A percentile compares a stretch with the other conserved stretches of the same genome.
These are phyloP conservation scores for Penicillium verhagenii DNA, from an alignment of 495 filamentous ascomycete species.

Conservation along the genomic window DNA sequence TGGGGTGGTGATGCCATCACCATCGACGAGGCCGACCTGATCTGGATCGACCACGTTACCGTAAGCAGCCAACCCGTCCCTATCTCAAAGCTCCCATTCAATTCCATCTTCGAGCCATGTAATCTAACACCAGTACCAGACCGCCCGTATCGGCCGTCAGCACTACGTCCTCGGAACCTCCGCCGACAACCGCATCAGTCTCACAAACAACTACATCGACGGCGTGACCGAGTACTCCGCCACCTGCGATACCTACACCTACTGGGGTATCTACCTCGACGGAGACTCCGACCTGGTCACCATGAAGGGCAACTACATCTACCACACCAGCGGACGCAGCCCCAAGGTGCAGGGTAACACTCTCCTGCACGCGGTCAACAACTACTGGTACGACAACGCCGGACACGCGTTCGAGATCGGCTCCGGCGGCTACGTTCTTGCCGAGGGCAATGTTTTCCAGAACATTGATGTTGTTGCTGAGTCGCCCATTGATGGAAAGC, in stretches of 20 bases:
- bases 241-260: conserved; percentile 46
- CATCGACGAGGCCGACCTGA: conserved; percentile 37
- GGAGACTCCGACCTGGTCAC: conserved; percentile 44
- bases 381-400: conserved; percentile 54
- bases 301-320: conserved; percentile 49
- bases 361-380: conserved; percentile 53
- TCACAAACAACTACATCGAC: conserved; percentile 49
- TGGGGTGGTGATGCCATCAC: conserved; percentile 52
- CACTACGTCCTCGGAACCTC: conserved; percentile 44
- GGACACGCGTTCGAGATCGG: conserved; percentile 58
- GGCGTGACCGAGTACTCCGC: conserved; percentile 39
- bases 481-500: conserved; percentile 31
- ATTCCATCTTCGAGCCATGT: too few relatives aligned
- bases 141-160: conserved; percentile 45
- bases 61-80: conserved; percentile 5
- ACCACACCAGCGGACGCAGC: conserved; percentile 41
- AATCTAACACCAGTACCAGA: conserved; percentile 19
- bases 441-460: conserved; percentile 62
- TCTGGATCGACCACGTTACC: conserved; percentile 52
- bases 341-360: conserved; percentile 46
- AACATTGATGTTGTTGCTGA: conserved; percentile 38
- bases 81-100: not conserved
- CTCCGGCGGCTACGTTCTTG: conserved; percentile 49
- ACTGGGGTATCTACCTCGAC: conserved; percentile 47
- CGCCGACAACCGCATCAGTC: conserved; percentile 41